phyloP scores from a whole-genome alignment of 768 basidiomycete species.

The Podaxis sp. region DNA sequence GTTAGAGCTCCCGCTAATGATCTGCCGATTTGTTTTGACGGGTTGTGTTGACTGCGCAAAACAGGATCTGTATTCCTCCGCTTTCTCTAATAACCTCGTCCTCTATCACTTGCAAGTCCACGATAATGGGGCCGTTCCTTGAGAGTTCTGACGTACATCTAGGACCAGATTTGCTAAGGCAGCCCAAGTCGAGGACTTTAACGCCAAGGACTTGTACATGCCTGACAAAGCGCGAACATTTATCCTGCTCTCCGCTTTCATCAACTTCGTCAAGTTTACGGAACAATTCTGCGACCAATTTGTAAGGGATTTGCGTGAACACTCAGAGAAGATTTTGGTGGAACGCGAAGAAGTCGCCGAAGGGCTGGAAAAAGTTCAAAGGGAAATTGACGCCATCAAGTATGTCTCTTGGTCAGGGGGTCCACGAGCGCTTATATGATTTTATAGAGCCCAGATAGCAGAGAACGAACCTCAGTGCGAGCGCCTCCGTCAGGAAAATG shows the following conservation, averaged over 20 bases:
- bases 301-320: conserved; percentile 58
- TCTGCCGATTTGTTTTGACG: background rate
- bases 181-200: conserved; percentile 76
- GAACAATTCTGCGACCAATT: conserved; percentile 67
- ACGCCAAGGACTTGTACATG: conserved; percentile 64
- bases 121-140: background rate
- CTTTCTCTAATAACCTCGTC: conserved; percentile 61
- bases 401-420: conserved; percentile 28
- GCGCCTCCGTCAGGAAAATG: conserved; percentile 58
- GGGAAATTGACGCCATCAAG: conserved; percentile 56
- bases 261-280: conserved; percentile 91
- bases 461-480: conserved; percentile 71
- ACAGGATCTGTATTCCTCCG: conserved; percentile 66
- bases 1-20: conserved; percentile 33
- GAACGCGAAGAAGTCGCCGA: conserved; percentile 60
- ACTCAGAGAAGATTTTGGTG: conserved; percentile 51
- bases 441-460: conserved; percentile 55
- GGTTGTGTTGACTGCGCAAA: background rate
- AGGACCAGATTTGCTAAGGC: conserved; percentile 72
- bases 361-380: conserved; percentile 47
- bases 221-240: conserved; percentile 78
- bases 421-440: conserved; percentile 1
- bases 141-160: background rate
- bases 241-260: conserved; percentile 78
- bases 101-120: conserved; percentile 63